Conservation (phyloP, 2,329 filamentous ascomycete species). For the Hypocreales sp. region DNA sequence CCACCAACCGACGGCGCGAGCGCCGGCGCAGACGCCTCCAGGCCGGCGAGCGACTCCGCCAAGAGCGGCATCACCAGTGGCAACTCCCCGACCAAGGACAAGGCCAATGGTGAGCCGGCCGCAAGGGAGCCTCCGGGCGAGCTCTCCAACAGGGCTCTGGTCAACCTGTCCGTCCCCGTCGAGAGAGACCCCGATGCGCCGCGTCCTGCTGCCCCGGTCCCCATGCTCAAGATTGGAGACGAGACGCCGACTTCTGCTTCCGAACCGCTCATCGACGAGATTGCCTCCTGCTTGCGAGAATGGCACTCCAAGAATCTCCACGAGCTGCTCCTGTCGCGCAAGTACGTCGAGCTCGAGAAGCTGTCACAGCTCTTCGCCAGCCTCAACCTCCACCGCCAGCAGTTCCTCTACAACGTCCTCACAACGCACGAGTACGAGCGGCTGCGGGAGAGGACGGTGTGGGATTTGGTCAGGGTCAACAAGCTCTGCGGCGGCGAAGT, state of each 20-base stretch:
- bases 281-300: constrained; percentile 88
- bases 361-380: constrained; percentile 66
- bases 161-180: constrained; percentile 29
- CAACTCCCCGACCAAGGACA: constrained; percentile 20
- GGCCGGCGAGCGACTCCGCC: constrained; percentile 30
- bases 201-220: constrained; percentile 81
- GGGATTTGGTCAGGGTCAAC: constrained; percentile 88
- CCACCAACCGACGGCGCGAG: constrained; percentile 10
- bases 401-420: constrained; percentile 86
- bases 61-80: constrained; percentile 34
- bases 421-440: constrained; percentile 70
- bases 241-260: constrained; percentile 81
- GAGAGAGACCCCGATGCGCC: constrained; percentile 50
- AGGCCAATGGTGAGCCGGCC: constrained; percentile 13
- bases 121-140: constrained; percentile 17
- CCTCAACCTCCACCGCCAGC: constrained; percentile 73
- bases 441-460: constrained; percentile 79
- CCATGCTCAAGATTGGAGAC: constrained; percentile 94
- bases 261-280: constrained; percentile 92
- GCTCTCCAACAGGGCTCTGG: constrained; percentile 22
- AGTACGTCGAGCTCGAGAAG: constrained; percentile 68
- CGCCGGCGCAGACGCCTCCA: constrained; percentile 13
- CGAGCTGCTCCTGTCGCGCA: constrained; percentile 67
- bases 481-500: constrained; percentile 88
- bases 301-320: constrained; percentile 98